phyloP scores from a whole-genome alignment of 2,329 filamentous ascomycete genomes.

The Xylariaceae sp. region DNA sequence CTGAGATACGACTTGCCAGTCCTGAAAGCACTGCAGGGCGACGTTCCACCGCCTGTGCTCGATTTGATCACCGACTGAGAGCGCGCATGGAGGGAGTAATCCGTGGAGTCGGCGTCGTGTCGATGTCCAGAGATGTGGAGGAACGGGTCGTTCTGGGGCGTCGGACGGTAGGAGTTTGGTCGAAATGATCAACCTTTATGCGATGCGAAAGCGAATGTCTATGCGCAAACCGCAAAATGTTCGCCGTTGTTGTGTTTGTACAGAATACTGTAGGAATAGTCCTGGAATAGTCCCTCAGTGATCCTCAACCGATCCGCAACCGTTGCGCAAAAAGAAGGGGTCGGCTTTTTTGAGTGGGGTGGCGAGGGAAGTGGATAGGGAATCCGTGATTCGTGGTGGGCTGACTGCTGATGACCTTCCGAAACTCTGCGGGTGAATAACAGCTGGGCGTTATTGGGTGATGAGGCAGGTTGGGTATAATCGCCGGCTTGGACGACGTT shows the following conservation, averaged over 20 bases:
- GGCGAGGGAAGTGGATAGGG: not conserved
- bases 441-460: too few relatives aligned
- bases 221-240: slow-evolving; percentile 5
- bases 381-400: not conserved
- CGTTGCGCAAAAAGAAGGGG: slow-evolving; percentile 4
- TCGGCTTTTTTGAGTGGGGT: not conserved
- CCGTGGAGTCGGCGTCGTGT: not conserved
- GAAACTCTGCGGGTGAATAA: not conserved
- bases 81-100: slow-evolving; percentile 9
- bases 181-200: not conserved
- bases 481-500: too few relatives aligned
- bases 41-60: slow-evolving; percentile 9
- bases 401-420: not conserved
- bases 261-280: too few relatives aligned
- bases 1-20: not conserved
- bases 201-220: not conserved
- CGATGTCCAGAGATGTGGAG: not conserved
- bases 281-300: too few relatives aligned
- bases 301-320: not conserved
- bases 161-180: not conserved
- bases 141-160: not conserved
- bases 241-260: not conserved
- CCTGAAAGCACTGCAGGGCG: not conserved
- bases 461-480: too few relatives aligned
- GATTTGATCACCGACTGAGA: slow-evolving; percentile 8